phyloP scores from a whole-genome alignment of 768 basidiomycete species.

The Daedaleopsis sinensis region DNA sequence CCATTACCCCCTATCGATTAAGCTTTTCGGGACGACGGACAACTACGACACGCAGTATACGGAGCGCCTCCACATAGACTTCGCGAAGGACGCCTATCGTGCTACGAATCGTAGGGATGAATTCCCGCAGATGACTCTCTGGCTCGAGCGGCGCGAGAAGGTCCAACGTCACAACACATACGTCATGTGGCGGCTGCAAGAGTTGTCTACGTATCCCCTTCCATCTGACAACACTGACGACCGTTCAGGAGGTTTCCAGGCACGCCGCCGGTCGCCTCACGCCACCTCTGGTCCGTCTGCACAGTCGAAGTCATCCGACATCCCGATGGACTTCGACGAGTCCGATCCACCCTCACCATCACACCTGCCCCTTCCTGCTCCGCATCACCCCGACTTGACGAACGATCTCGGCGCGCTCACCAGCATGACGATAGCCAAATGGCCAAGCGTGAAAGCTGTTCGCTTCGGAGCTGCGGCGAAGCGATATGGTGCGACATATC shows the following conservation, averaged over 20 bases:
- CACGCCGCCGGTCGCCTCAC: too few relatives aligned
- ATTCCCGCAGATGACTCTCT: slow-evolving; percentile 20
- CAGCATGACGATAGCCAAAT: not conserved
- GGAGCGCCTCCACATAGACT: slow-evolving; percentile 45
- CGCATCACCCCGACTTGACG: not conserved
- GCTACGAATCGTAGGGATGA: slow-evolving; percentile 20
- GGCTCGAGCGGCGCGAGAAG: slow-evolving; percentile 20
- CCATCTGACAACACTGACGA: too few relatives aligned
- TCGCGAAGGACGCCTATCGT: slow-evolving; percentile 37
- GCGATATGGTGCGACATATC: not conserved
- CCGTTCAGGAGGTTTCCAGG: too few relatives aligned
- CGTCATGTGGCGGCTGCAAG: slow-evolving; percentile 12
- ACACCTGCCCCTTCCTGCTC: too few relatives aligned
- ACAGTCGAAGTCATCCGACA: too few relatives aligned
- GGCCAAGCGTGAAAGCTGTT: not conserved
- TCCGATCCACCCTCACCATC: too few relatives aligned
- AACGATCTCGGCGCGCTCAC: not conserved
- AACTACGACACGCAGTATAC: slow-evolving; percentile 28
- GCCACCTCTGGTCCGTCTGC: too few relatives aligned
- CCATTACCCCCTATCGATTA: slow-evolving; percentile 23
- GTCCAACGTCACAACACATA: slow-evolving; percentile 10
- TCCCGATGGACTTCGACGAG: too few relatives aligned
- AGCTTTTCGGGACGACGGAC: slow-evolving; percentile 22
- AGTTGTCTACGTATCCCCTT: not conserved
- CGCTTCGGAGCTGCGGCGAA: not conserved